Conservation (phyloP, 2,329 filamentous ascomycete species). For the Talaromyces marneffei region DNA sequence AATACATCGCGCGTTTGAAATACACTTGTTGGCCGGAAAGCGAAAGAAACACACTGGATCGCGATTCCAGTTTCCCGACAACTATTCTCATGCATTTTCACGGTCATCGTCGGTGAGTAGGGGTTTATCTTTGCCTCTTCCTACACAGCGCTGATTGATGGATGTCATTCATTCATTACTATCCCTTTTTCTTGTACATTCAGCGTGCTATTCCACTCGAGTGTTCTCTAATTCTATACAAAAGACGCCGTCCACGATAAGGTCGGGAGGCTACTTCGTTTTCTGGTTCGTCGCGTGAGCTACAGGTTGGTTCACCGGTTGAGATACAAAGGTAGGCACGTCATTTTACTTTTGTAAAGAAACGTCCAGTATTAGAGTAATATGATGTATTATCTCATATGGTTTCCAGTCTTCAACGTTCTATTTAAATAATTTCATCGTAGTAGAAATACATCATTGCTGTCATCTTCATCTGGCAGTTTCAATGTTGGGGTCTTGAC, state of each 20-base stretch:
- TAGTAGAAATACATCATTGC: background rate
- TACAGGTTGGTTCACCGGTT: background rate
- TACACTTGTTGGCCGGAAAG: background rate
- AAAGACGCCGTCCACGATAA: background rate
- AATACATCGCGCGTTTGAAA: background rate
- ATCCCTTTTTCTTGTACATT: background rate
- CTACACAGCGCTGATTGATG: constrained; percentile 17
- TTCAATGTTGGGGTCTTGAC: too few species aligned
- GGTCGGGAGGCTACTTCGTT: background rate
- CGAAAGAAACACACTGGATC: background rate
- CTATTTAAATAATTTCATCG: too few species aligned
- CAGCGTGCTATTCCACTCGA: background rate
- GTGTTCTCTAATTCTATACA: background rate
- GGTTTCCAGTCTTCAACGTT: background rate
- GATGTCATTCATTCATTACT: background rate
- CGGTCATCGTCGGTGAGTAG: constrained; percentile 23
- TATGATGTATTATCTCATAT: background rate
- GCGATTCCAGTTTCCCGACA: background rate
- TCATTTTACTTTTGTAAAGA: background rate
- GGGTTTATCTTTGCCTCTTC: constrained; percentile 19
- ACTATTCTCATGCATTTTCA: background rate
- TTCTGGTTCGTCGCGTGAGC: background rate
- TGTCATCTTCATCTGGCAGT: background rate
- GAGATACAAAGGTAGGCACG: constrained; percentile 8
- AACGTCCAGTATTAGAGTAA: background rate